Evolutionary conservation across 495 filamentous ascomycete species (phyloP), one percentile per base, ranked within the genome.

Genomic region (Annulohypoxylon moriforme): DNA sequence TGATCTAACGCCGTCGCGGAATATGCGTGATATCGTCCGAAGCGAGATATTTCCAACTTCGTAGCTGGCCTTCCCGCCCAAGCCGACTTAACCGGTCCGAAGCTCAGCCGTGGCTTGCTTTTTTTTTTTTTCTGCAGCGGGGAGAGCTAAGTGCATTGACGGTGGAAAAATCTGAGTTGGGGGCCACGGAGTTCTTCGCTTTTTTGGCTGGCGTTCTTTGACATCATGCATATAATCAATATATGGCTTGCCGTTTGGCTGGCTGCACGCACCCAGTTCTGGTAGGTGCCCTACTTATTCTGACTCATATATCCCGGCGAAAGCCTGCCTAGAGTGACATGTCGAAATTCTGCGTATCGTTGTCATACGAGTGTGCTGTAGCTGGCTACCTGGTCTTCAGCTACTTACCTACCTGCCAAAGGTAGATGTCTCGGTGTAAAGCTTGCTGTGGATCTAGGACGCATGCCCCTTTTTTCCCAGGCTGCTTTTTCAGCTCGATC

Each of bases 101-200:
- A 3, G 24, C 24, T n/a, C 24, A 27, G 47, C 22, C 47, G 24
- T 27, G 13, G 47, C 46, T 50, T 24, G 22, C 24, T 14, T 5
- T 20, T 3, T 50, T 24, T 8, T 13, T 25, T 5, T 16, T 10
- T 10, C 2, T 9, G n/a, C 10, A 25, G 46, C 9, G 9, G 10
- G 10, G 2, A 13, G 46, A 25, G 18, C 18, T 24, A 24, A 9
- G 10, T 11, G 20, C 46, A 11, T 25, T 10, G 20, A 13, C 46
- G 4, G 22, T 24, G 42, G 3, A 22, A 25, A 42, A 13, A n/a
- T 47, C 42, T 20, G 29, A 20, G 7, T 33, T 55, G 50, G 50
- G 50, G 50, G 50, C 50, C 50, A 16, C 50, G 50, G 50, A 55
- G 50, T 34, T 55, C 50, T 18, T 44, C 16, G 40, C 40, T 44